Percentiles rank a stretch among this genome's conserved stretches.
Conservation (phyloP, 768 basidiomycete genomes). For the Daedalea quercina region DNA sequence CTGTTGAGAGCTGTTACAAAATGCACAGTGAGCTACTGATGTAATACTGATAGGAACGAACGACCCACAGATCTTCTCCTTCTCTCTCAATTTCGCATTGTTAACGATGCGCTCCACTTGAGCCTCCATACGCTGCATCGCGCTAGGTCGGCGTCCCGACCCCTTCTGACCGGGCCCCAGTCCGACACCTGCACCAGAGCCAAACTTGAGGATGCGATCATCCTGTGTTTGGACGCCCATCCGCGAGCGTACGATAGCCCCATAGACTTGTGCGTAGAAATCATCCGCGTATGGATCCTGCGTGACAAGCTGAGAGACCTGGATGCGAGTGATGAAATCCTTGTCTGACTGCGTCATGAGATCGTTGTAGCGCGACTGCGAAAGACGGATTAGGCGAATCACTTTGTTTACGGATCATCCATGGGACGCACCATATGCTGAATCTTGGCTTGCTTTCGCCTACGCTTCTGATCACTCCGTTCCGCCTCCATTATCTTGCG, state of each 20-base stretch:
- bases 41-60: background rate
- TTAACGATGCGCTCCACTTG: slow-evolving; percentile 97
- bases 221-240: slow-evolving; percentile 67
- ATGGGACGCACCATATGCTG: slow-evolving; percentile 66
- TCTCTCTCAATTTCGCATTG: slow-evolving; percentile 80
- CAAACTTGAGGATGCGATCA: slow-evolving; percentile 80
- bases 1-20: slow-evolving; percentile 55
- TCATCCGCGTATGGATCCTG: slow-evolving; percentile 97
- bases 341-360: slow-evolving; percentile 98
- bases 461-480: slow-evolving; percentile 77
- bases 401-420: background rate
- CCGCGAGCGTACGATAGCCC: slow-evolving; percentile 74
- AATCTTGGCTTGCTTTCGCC: slow-evolving; percentile 79
- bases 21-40: slow-evolving; percentile 26
- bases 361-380: slow-evolving; percentile 84
- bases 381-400: slow-evolving; percentile 6
- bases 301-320: slow-evolving; percentile 96
- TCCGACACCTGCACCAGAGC: slow-evolving; percentile 77
- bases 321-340: slow-evolving; percentile 98
- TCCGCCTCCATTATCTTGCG: slow-evolving; percentile 90
- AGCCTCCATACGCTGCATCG: slow-evolving; percentile 89
- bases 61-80: slow-evolving; percentile 56
- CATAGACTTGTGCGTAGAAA: slow-evolving; percentile 96
- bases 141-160: slow-evolving; percentile 66
- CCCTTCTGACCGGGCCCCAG: slow-evolving; percentile 71